Evolutionary conservation across 192 early-diverging fungal genomes (phyloP), one percentile per base, ranked within the genome.

Genomic region (Funneliformis geosporum): DNA sequence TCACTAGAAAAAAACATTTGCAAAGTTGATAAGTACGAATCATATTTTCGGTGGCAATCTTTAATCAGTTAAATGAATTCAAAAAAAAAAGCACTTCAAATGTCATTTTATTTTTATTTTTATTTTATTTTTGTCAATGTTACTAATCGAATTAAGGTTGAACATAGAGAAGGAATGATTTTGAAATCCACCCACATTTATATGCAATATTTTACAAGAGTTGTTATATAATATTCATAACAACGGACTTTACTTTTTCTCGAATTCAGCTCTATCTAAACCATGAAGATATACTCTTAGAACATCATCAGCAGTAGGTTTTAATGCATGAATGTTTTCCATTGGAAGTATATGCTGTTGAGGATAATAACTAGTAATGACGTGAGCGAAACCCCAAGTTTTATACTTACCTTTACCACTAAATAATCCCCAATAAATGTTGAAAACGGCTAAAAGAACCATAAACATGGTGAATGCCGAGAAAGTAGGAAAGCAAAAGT

Each of bases 291-390:
- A 78, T 25, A 46, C 65, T 38, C 27, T 44, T n/a, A 78, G 28
- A 27, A 78, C 27, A 78, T 78, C 64, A 12, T 78, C 62, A 64
- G 76, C 76, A 12, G 64, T 78, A 23, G 76, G 76, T 39, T 47
- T 78, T 18, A 62, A 42, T 23, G 38, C 40, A 28, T 60, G 14
- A 23, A 4, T 43, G 33, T 67, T 39, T n/a, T 76, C 33, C n/a
- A 23, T n/a, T 1, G 76, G 18, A n/a, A 18, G 60, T 23, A 78
- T 62, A 38, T 78, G 64, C 33, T 67, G 62, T 38, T 78, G 76
- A 25, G 76, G 76, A 16, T 40, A 78, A 68, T 78, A 78, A 46
- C 76, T 21, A 2, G 76, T 68, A 5, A 78, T 46, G 9, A 50
- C 28, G 33, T 78, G 76, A 28, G 46, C 25, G 5, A 64, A 23